phyloP scores from a whole-genome alignment of 495 filamentous ascomycete species.

The Evernia prunastri region DNA sequence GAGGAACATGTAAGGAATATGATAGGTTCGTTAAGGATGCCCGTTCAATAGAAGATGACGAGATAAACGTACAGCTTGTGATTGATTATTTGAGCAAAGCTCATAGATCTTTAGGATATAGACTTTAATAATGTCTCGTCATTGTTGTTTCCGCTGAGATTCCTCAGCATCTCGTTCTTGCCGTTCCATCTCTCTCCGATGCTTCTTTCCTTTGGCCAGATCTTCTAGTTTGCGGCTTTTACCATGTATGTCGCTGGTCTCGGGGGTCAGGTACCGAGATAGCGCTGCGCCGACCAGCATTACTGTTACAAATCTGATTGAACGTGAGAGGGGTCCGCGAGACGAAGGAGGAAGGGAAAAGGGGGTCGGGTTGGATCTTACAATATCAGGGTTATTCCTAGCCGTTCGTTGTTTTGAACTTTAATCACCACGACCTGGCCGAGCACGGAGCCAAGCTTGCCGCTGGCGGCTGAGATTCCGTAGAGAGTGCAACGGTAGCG shows the following conservation, averaged over 20 bases:
- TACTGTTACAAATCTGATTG: slow-evolving; percentile 20
- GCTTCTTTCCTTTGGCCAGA: slow-evolving; percentile 12
- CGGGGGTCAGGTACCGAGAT: slow-evolving; percentile 15
- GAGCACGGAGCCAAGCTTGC: slow-evolving; percentile 54
- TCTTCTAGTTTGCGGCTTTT: slow-evolving; percentile 19
- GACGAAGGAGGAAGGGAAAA: background rate
- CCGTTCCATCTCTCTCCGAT: slow-evolving; percentile 6
- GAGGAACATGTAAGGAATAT: too few species aligned
- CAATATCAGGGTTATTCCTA: slow-evolving; percentile 20
- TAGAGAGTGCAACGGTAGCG: slow-evolving; percentile 53
- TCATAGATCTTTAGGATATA: background rate
- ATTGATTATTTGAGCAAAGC: background rate
- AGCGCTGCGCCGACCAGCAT: slow-evolving; percentile 22
- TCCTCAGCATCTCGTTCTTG: slow-evolving; percentile 7
- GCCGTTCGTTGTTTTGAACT: slow-evolving; percentile 7
- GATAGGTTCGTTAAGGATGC: too few species aligned
- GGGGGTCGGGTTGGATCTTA: background rate
- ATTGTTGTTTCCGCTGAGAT: slow-evolving; percentile 2
- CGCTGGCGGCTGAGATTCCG: slow-evolving; percentile 48
- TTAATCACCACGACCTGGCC: slow-evolving; percentile 46
- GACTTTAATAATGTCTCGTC: background rate
- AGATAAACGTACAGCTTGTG: background rate
- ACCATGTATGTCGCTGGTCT: slow-evolving; percentile 19
- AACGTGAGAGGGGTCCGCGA: slow-evolving; percentile 3
- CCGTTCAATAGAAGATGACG: background rate